Base-by-base conservation (phyloP, 2,329 filamentous ascomycete species). In the Hortaea werneckii region DNA sequence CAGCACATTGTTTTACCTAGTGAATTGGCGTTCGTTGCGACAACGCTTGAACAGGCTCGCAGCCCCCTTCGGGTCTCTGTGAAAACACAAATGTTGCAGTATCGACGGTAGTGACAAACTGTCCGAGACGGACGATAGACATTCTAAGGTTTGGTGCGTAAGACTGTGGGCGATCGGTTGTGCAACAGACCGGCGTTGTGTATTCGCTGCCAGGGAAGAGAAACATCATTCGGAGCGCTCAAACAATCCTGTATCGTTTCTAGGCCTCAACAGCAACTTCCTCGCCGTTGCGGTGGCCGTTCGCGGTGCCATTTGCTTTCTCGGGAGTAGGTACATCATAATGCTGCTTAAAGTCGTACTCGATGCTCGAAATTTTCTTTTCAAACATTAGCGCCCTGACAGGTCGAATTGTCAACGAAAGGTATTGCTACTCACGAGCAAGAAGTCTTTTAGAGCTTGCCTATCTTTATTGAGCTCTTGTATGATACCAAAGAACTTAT, bases 301-400 rank as follows among this genome's bases (percentile, higher is more conserved):
- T 12, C 37, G 13, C 13, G 5, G 20, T 13, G 10, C 13, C 7
- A 3, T 39, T 13, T 8, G 13, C 7, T 20, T 26, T 13, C 8
- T 26, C 13, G 37, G 10, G 6, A 13, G 37, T 10, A 5, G 42
- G 29, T 13, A 13, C 6, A 28, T 50, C 34, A 41, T 57, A 59
- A 43, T 59, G 52, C 42, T 56, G 50, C 10, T 52, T 55, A 40
- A 57, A 57, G 38, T 57, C 53, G 43, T 57, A 51, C 47, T 57
- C 51, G 30, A 57, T 55, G 41, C 50, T 55, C 10, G 47, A 51
- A 1, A 44, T 32, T 37, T 53, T 57, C 51, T 53, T 9, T n/a
- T n/a, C 28, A 13, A 40, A 29, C 44, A 29, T 40, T 30, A 41
- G 37, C 41, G 41, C 7, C 12, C 10, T 12, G 10, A 6, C 10